These are phyloP conservation scores for Irpex sp. DNA, from an alignment of 1,284 basidiomycete species.

Conservation along the genomic window DNA sequence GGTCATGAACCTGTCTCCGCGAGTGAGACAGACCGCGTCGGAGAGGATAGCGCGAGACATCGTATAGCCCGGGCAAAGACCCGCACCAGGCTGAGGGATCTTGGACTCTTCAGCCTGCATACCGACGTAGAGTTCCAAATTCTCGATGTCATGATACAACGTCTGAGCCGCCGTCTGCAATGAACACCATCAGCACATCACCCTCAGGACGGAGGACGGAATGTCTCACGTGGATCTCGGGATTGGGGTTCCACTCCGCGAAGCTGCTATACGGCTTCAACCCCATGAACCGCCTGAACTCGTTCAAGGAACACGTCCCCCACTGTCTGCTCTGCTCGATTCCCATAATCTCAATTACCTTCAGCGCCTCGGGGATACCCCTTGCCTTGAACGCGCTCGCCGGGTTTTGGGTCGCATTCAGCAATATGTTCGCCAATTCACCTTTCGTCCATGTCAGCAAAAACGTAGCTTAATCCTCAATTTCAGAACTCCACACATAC, in stretches of 20 bases:
- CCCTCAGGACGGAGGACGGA: not conserved
- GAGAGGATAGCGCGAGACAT: conserved; percentile 81
- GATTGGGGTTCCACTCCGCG: conserved; percentile 75
- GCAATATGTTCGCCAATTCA: conserved; percentile 39
- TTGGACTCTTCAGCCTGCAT: conserved; percentile 37
- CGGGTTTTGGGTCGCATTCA: conserved; percentile 58
- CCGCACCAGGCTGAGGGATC: conserved; percentile 65
- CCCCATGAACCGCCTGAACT: conserved; percentile 57
- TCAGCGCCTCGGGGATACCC: conserved; percentile 64
- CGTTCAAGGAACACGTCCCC: conserved; percentile 71
- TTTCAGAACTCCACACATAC: not conserved
- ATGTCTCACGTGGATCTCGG: conserved; percentile 50
- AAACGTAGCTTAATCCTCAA: no score
- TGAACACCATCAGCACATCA: not conserved
- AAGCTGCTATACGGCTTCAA: conserved; percentile 46
- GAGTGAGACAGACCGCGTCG: conserved; percentile 73
- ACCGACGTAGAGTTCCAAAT: conserved; percentile 60
- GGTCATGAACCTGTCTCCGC: conserved; percentile 70
- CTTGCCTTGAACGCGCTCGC: conserved; percentile 75
- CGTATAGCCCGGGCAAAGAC: conserved; percentile 81
- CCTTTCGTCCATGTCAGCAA: not conserved
- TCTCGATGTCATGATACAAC: conserved; percentile 72
- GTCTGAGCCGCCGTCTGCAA: conserved; percentile 56
- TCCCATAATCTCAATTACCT: conserved; percentile 69
- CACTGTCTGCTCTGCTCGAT: conserved; percentile 69